These are phyloP conservation scores for Mycena venus DNA, from an alignment of 768 basidiomycete genomes.

Conservation along the genomic window DNA sequence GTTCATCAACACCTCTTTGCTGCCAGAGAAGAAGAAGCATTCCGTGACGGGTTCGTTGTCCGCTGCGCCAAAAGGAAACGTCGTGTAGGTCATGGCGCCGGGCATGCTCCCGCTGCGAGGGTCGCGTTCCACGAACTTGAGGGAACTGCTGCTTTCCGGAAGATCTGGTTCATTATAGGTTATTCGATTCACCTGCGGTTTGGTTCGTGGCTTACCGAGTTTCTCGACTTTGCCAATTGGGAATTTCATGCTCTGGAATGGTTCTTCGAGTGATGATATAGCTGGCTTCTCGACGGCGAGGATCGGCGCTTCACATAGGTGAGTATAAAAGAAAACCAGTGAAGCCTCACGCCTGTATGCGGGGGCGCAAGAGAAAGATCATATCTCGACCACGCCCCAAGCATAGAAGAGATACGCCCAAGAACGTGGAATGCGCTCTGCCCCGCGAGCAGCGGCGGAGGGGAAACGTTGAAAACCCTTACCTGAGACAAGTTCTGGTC, in stretches of 20 bases:
- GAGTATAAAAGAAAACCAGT: no score
- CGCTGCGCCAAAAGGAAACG: not conserved
- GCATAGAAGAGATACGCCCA: no score
- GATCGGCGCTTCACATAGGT: no score
- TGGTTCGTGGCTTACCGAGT: not conserved
- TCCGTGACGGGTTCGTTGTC: constrained; percentile 6
- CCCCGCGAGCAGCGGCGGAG: no score
- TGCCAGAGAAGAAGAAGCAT: constrained; percentile 26
- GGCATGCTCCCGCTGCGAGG: not conserved
- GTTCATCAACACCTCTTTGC: constrained; percentile 23
- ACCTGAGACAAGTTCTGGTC: not conserved
- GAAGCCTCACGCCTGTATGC: no score
- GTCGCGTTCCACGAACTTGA: not conserved
- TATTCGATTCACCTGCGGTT: not conserved
- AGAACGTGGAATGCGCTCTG: no score
- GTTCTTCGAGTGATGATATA: not conserved
- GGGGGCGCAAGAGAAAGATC: no score
- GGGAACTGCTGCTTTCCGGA: not conserved
- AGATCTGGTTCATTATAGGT: not conserved
- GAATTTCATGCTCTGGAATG: not conserved
- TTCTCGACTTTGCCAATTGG: not conserved
- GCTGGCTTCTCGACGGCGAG: not conserved
- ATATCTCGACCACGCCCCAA: no score
- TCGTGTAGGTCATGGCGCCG: not conserved
- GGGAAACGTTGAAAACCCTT: not conserved